These are phyloP conservation scores for Fusarium verticillioides DNA, from an alignment of 2,329 filamentous ascomycete species.

Conservation along the genomic window DNA sequence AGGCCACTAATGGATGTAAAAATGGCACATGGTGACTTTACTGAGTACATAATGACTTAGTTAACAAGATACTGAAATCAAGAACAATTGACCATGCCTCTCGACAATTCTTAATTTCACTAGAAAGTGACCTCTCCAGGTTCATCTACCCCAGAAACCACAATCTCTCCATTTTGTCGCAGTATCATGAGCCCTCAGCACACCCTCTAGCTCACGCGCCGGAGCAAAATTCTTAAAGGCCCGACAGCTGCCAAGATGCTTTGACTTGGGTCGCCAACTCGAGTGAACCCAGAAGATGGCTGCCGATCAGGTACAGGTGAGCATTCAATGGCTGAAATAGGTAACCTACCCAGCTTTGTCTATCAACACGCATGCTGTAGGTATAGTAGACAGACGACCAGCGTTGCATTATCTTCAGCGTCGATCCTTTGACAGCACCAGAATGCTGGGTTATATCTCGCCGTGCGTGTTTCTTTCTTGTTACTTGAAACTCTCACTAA, in stretches of 20 bases:
- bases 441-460: not conserved
- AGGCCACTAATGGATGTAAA: not conserved
- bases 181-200: conserved; percentile 6
- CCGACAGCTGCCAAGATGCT: conserved; percentile 36
- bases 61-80: not conserved
- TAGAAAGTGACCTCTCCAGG: not conserved
- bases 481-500: not conserved
- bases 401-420: conserved; percentile 15
- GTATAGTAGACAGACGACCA: conserved; percentile 9
- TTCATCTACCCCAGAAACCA: not conserved
- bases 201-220: conserved; percentile 30
- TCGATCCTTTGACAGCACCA: not conserved
- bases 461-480: not conserved
- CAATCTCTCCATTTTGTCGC: not conserved
- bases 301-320: conserved; percentile 42
- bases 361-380: conserved; percentile 15
- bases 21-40: conserved; percentile 37
- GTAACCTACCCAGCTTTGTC: conserved; percentile 5
- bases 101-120: not conserved
- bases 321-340: conserved; percentile 37
- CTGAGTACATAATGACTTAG: not conserved
- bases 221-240: conserved; percentile 19
- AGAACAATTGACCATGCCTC: conserved; percentile 11
- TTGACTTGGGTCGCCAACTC: conserved; percentile 11
- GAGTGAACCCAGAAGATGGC: conserved; percentile 21